Base-by-base conservation (phyloP, 2,329 filamentous ascomycete species). In the Colletotrichum lupini region DNA sequence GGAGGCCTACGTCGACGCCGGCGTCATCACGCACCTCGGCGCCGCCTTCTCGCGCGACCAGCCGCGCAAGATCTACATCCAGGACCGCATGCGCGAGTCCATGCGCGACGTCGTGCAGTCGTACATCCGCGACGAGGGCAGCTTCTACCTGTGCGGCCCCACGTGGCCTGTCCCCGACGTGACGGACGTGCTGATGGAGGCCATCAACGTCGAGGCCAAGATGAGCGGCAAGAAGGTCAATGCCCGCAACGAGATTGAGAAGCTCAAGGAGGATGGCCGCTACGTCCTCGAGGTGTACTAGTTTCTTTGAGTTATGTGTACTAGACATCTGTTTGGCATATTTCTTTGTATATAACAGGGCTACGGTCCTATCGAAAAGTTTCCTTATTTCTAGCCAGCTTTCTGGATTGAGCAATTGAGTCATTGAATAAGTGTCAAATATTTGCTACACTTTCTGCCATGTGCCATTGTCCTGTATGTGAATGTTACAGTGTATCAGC, bases 91-190 rank as follows among this genome's bases (percentile, higher is more conserved):
- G 97, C 89, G 97, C 71, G 89, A 98, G 89, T 95, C 93, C 0
- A 85, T 98, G 73, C 85, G 87, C 57, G 92, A 97, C 75, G 97
- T 99, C 76, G 89, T 95, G 72, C 87, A 95, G 83, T 93, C 95
- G 0, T 98, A 98, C 83, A 91, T 98, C 76, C 87, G 92, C 79
- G 91, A 98, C 77, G 93, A 97, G 78, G 97, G 97, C 69, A 92
- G 93, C 42, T 99, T 99, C 86, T 99, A 99, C 85, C 92, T 99
- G 22, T 99, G 97, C 82, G 97, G 97, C 57, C 97, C 97, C 35
- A 99, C 97, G 1, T 99, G 97, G 97, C 97, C 97, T 14, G 97
- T 99, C 68, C 97, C 97, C 7, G 97, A 99, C 85, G 96, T 99
- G 66, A 98, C 95, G 1, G 92, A 92, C 77, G 97, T 99, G 74